A percentile compares a stretch with the other conserved stretches of the same genome.
These are phyloP conservation scores for Oryza nivara DNA, from an alignment of 176 grass and related monocot genomes.

Conservation along the genomic window DNA sequence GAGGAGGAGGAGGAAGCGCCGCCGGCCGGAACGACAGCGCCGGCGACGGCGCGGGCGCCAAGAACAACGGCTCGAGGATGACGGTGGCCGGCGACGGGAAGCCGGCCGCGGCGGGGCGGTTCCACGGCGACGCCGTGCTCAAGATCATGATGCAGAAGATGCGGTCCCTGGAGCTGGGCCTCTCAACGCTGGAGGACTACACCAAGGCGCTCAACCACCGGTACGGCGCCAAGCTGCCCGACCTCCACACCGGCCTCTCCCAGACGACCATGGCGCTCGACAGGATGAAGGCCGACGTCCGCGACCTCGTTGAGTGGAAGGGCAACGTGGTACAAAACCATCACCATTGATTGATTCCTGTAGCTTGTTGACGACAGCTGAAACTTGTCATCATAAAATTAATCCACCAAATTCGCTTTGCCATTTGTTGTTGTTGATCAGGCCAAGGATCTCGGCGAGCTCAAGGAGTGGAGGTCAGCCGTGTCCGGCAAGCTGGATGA, in stretches of 20 bases:
- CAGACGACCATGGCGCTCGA: slow-evolving; percentile 47
- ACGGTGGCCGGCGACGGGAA: slow-evolving; percentile 17
- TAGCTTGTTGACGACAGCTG: not conserved
- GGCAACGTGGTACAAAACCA: slow-evolving; percentile 37
- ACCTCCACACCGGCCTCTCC: slow-evolving; percentile 60
- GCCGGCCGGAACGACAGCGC: slow-evolving; percentile 26
- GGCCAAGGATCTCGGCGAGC: slow-evolving; percentile 59
- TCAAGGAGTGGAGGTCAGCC: slow-evolving; percentile 65
- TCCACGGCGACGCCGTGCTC: slow-evolving; percentile 71
- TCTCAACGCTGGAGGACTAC: slow-evolving; percentile 76
- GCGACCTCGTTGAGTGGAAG: slow-evolving; percentile 46
- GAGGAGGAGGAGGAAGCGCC: not conserved
- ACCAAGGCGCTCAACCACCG: slow-evolving; percentile 60
- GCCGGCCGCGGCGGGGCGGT: slow-evolving; percentile 42
- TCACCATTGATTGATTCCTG: not conserved
- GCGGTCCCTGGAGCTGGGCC: slow-evolving; percentile 62
- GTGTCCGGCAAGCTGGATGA: slow-evolving; percentile 62
- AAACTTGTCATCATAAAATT: not conserved
- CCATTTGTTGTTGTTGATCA: slow-evolving; percentile 35
- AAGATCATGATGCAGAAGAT: slow-evolving; percentile 93
- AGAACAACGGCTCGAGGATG: slow-evolving; percentile 34
- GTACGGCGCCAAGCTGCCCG: slow-evolving; percentile 62
- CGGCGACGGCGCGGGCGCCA: slow-evolving; percentile 2
- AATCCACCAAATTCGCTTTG: not conserved
- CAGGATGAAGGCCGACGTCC: slow-evolving; percentile 55